A percentile compares a stretch with the other conserved stretches of the same genome.
phyloP scores from a whole-genome alignment of 2,329 filamentous ascomycete genomes.

The Colletotrichum sp. region DNA sequence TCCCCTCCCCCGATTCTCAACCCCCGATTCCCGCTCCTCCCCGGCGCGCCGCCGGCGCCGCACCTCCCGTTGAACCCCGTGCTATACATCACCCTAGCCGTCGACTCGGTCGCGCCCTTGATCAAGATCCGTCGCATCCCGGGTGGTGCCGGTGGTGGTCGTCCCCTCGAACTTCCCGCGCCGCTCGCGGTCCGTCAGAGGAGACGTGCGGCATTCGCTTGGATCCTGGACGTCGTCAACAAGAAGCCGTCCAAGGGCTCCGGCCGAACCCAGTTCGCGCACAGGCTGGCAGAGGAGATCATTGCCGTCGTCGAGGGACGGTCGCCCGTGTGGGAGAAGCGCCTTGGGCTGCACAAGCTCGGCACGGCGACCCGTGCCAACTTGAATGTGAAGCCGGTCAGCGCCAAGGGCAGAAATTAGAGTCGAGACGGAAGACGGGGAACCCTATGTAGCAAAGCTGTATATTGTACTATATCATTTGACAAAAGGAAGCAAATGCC shows the following conservation, averaged over 20 bases:
- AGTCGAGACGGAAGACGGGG: not conserved
- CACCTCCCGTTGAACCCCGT: constrained; percentile 90
- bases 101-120: constrained; percentile 92
- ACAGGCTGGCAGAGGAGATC: constrained; percentile 84
- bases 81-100: constrained; percentile 85
- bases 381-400: constrained; percentile 46
- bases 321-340: constrained; percentile 84
- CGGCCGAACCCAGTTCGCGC: constrained; percentile 75
- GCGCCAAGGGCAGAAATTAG: constrained; percentile 10
- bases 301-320: constrained; percentile 86
- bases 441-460: constrained; percentile 14
- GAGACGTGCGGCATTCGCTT: constrained; percentile 78
- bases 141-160: constrained; percentile 86
- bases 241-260: constrained; percentile 78
- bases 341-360: constrained; percentile 78
- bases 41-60: constrained; percentile 75
- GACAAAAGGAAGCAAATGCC: not conserved
- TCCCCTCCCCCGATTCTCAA: constrained; percentile 79
- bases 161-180: constrained; percentile 80
- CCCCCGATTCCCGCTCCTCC: constrained; percentile 73
- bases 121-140: constrained; percentile 78
- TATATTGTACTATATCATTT: constrained; percentile 22
- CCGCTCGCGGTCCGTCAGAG: constrained; percentile 79
- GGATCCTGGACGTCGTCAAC: constrained; percentile 86
- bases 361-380: constrained; percentile 83